Evolutionary conservation across 2,329 filamentous ascomycete genomes (phyloP), one percentile per base, ranked within the genome.

Genomic region (Aspergillus brasiliensis): DNA sequence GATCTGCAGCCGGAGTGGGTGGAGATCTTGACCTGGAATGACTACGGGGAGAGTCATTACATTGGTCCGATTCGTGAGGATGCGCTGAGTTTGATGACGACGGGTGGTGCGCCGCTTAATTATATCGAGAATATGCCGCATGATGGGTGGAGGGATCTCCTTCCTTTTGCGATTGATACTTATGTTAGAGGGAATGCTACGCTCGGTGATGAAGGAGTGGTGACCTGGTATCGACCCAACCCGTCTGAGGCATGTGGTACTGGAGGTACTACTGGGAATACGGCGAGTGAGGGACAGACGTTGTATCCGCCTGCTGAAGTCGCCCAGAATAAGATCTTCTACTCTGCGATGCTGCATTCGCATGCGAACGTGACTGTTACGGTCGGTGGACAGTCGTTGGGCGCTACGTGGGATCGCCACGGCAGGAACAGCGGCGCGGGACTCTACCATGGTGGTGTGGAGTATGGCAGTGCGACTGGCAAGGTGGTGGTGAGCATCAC

Each of bases 31-130:
- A 78, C 78, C 1, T 81, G 78, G 79, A 81, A 81, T 38, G 79
- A 86, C 67, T 85, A 81, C 51, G 83, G 83, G 27, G 83, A 85
- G 64, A 81, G 79, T 3, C 83, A 86, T 67, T 84, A 86, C 65
- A 76, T 84, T 11, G 82, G 81, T 0, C 83, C 81, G 0, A 27
- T 53, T 2, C 28, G 44, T 1, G 44, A 53, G 17, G 17, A 38
- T 7, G 34, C 51, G 5, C 8, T 27, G 8, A 13, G n/a, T 10
- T 7, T 34, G 2, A 23, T 53, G 19, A n/a, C 10, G 13, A 42
- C 6, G 1, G 51, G 51, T 2, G 27, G 17, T n/a, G 51, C 51
- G 3, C 34, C 51, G 2, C 15, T 38, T 2, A 53, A 53, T 4
- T 53, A 53, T 3, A 21, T 37, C 7, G 23, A 27, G 2, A 34